phyloP scores from a whole-genome alignment of 2,329 filamentous ascomycete species.

The Monosporascus ibericus region DNA sequence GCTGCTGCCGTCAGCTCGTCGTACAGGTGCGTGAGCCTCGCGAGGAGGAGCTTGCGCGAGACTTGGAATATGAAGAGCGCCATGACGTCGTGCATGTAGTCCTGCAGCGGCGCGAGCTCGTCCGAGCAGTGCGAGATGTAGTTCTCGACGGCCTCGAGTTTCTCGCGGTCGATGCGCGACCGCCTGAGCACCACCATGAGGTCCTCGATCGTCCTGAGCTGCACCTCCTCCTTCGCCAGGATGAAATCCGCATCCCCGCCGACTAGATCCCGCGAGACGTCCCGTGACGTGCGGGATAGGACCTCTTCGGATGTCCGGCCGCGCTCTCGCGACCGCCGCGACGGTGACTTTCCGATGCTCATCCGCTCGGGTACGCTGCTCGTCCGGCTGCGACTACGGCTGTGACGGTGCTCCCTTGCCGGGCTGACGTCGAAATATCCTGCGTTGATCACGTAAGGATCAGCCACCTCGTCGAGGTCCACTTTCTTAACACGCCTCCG shows the following conservation, averaged over 20 bases:
- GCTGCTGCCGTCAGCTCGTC: slow-evolving; percentile 46
- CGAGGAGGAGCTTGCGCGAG: slow-evolving; percentile 71
- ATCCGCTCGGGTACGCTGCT: slow-evolving; percentile 28
- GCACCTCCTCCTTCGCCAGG: slow-evolving; percentile 33
- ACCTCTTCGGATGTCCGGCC: slow-evolving; percentile 27
- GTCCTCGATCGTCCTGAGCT: slow-evolving; percentile 56
- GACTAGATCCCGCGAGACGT: slow-evolving; percentile 17
- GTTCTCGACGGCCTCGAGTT: slow-evolving; percentile 73
- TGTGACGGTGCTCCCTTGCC: slow-evolving; percentile 33
- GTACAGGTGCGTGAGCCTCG: slow-evolving; percentile 60
- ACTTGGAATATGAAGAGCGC: slow-evolving; percentile 81
- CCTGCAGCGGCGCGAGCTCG: slow-evolving; percentile 68
- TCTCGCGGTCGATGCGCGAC: slow-evolving; percentile 82
- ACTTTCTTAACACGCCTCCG: slow-evolving; percentile 67
- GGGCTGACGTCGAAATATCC: slow-evolving; percentile 76
- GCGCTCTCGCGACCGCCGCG: slow-evolving; percentile 26
- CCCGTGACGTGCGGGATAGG: slow-evolving; percentile 20
- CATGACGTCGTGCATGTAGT: slow-evolving; percentile 82
- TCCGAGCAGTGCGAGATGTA: slow-evolving; percentile 74
- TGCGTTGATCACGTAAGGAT: slow-evolving; percentile 62
- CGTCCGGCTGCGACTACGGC: slow-evolving; percentile 32
- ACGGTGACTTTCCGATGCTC: slow-evolving; percentile 12
- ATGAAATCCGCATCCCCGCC: slow-evolving; percentile 23
- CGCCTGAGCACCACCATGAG: slow-evolving; percentile 63
- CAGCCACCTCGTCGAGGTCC: slow-evolving; percentile 35